Evolutionary conservation across 2,329 filamentous ascomycete species (phyloP), one percentile per base, ranked within the genome.

Genomic region (Akanthomyces lecanii): DNA sequence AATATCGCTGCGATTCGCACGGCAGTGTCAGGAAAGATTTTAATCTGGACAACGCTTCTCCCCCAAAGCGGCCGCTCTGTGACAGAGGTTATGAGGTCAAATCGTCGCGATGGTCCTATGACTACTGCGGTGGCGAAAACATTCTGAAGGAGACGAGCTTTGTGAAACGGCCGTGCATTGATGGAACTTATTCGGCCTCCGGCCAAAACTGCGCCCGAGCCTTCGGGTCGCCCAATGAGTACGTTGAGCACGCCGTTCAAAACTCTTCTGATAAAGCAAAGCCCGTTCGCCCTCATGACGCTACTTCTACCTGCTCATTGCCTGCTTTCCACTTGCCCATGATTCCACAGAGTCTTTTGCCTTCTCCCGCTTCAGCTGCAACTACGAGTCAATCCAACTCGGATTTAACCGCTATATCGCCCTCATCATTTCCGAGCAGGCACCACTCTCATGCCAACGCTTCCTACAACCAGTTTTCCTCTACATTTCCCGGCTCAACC

Each of bases 161-260:
- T 69, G 78, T 82, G 71, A 85, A 70, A 77, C 79, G 74, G 71
- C 76, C 83, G 10, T 78, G 79, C 23, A 76, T 83, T 23, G 82
- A 85, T 54, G 82, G 82, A 54, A 65, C 70, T 10, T 71, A 80
- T 47, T 71, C 77, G 2, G 69, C 73, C 3, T 68, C 68, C 7
- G 81, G 82, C 7, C 79, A 80, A 64, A 86, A 86, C 73, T 79
- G 84, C 53, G 77, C n/a, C n/a, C n/a, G 83, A 44, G 83, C 83
- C 2, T 82, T 82, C 0, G 85, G 83, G 30, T 82, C 83, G 1
- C 80, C 78, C 0, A 81, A 82, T 14, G 82, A 84, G 36, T 71
- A 76, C 8, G 68, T 75, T n/a, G 67, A 77, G n/a, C 75, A 76
- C 81, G 1, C 80, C 81, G n/a, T n/a, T n/a, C n/a, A n/a, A n/a